phyloP scores from a whole-genome alignment of 176 grass and related monocot genomes.

The Phoenix dactylifera region DNA sequence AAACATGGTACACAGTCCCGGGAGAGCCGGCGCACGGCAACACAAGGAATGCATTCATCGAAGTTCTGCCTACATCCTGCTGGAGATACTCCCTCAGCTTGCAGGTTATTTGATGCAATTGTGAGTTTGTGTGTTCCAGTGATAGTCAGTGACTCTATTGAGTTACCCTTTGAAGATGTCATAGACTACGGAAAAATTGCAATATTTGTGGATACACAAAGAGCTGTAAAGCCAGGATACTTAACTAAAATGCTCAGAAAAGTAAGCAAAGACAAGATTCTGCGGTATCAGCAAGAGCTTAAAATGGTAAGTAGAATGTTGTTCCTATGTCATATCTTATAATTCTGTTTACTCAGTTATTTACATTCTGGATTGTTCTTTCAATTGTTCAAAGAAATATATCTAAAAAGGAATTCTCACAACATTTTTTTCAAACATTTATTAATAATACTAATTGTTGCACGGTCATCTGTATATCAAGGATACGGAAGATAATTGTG shows the following conservation, averaged over 20 bases:
- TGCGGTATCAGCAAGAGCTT: conserved; percentile 80
- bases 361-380: neutral
- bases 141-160: conserved; percentile 66
- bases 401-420: too few relatives aligned
- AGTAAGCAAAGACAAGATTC: conserved; percentile 48
- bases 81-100: conserved; percentile 71
- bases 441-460: too few relatives aligned
- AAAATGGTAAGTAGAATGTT: conserved; percentile 46
- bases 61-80: conserved; percentile 95
- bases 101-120: conserved; percentile 76
- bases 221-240: conserved; percentile 54
- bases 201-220: conserved; percentile 69
- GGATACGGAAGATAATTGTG: too few relatives aligned
- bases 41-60: conserved; percentile 74
- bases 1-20: conserved; percentile 82
- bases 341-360: neutral
- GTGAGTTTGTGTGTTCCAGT: conserved; percentile 75
- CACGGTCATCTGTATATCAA: too few relatives aligned
- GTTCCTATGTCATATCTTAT: conserved; percentile 7
- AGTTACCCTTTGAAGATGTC: conserved; percentile 75
- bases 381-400: neutral
- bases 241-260: conserved; percentile 48
- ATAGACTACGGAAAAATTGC: conserved; percentile 81
- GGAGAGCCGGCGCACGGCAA: conserved; percentile 62
- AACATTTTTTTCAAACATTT: too few relatives aligned